A percentile compares a stretch with the other conserved stretches of the same genome.
Evolutionary conservation across 2,329 filamentous ascomycete genomes (phyloP).

Genomic region (Metarhizium brunneum): DNA sequence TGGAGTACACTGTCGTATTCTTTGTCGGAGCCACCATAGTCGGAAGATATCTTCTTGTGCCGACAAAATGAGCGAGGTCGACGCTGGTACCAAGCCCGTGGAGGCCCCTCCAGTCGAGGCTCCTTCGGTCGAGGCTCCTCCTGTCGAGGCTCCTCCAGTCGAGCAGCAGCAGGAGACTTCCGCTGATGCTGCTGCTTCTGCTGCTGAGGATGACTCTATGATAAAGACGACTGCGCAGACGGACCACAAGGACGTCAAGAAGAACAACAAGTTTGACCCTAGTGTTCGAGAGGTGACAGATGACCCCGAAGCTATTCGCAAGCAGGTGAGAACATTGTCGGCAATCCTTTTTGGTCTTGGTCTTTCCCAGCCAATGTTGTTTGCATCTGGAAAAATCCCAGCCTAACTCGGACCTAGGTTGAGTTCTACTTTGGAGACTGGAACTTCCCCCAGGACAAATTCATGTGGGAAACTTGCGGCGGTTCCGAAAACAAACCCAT

Average conservation of each 20-base stretch:
- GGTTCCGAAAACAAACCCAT: constrained; percentile 78
- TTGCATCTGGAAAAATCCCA: not conserved
- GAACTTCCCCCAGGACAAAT: constrained; percentile 83
- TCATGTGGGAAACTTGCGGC: constrained; percentile 68
- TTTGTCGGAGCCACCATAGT: not conserved
- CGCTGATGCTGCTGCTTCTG: constrained; percentile 3
- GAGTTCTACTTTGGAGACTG: constrained; percentile 95
- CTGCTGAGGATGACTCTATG: constrained; percentile 19
- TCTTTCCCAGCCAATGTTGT: not conserved
- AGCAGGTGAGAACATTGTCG: constrained; percentile 49
- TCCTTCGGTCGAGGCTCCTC: constrained; percentile 15
- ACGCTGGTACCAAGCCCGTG: constrained; percentile 14
- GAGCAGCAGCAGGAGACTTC: constrained; percentile 11
- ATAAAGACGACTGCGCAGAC: constrained; percentile 35
- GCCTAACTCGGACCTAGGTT: constrained; percentile 44
- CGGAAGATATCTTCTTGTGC: constrained; percentile 1
- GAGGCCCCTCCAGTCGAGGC: constrained; percentile 16
- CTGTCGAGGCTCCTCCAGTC: constrained; percentile 16
- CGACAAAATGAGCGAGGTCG: constrained; percentile 11
- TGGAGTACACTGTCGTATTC: not conserved
- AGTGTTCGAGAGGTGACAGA: constrained; percentile 58
- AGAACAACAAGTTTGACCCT: constrained; percentile 64
- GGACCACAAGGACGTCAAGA: constrained; percentile 30
- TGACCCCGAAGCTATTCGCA: constrained; percentile 72
- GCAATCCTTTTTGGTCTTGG: not conserved